Base-by-base conservation (phyloP, 1,284 basidiomycete genomes). In the Irpex rosettiformis region DNA sequence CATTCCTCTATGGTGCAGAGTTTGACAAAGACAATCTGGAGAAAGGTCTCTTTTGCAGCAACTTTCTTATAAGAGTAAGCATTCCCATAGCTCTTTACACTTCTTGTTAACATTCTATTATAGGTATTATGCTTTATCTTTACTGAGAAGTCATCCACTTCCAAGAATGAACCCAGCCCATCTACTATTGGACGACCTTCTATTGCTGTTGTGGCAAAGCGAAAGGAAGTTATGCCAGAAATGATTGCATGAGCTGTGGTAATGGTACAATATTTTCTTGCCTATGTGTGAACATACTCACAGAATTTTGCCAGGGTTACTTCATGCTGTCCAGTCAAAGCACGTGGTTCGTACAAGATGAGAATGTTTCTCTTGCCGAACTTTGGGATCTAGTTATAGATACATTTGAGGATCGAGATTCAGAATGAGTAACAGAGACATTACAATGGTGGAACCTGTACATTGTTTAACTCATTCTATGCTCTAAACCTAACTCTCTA, bases 211-310 rank as follows among this genome's bases (percentile, higher is more conserved):
- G 6, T 5, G 24, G 10, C 6, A 13, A 18, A 52, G 6, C 4
- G 4, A 7, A 16, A 27, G 25, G 10, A 27, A n/a, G 49, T 52
- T 6, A 21, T 18, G 11, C 49, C 49, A 24, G 49, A 52, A 22
- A 52, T 52, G 49, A 52, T 52, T 18, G 49, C 49, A 52, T 52
- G 28, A 11, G 49, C 49, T 4, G 49, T n/a, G 6, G 28, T 52
- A 10, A 21, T 52, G 49, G 49, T 52, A 52, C n/a, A 13, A 7
- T 6, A 22, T 5, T 6, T 52, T 6, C 7, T 6, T 22, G 7
- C 25, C 24, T 5, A 6, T 27, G 13, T 24, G 49, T 24, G 6
- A 10, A 25, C 7, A 4, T 27, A 16, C 24, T 13, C 13, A 24
- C 25, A 52, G 10, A 7, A 29, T n/a, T 25, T 11, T 4, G 28